Conservation (phyloP, 345 rosid genomes). For the Kernera saxatilis region DNA sequence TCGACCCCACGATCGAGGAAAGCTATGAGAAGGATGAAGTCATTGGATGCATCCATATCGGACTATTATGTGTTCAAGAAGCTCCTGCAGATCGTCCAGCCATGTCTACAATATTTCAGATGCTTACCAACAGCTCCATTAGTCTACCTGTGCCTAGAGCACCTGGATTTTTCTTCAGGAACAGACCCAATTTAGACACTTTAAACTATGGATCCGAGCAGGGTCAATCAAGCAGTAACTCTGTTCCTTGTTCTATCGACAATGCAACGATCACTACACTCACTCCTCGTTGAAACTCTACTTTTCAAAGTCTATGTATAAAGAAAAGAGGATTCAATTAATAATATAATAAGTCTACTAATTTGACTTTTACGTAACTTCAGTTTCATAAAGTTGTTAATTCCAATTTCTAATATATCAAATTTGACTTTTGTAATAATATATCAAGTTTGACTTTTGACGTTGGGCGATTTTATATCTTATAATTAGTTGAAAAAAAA, state of each 20-base stretch:
- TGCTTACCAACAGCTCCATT: conserved; percentile 31
- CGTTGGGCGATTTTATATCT: too few species aligned
- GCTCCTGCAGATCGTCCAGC: not conserved
- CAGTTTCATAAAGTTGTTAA: too few species aligned
- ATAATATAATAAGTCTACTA: too few species aligned
- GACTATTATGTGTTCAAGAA: conserved; percentile 16
- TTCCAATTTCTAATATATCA: too few species aligned
- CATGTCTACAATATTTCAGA: conserved; percentile 19
- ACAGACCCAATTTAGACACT: not conserved
- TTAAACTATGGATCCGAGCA: not conserved
- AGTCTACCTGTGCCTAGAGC: conserved; percentile 31
- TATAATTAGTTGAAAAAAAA: too few species aligned
- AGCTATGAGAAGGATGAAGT: conserved; percentile 2
- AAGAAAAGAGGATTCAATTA: too few species aligned
- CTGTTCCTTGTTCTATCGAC: conserved; percentile 1
- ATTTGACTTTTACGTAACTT: too few species aligned
- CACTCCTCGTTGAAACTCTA: conserved; percentile 11
- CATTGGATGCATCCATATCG: conserved; percentile 13
- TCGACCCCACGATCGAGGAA: not conserved
- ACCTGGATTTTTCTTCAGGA: conserved; percentile 33
- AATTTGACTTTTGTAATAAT: too few species aligned
- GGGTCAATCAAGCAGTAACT: not conserved
- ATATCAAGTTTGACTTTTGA: too few species aligned
- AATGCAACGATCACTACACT: conserved; percentile 4
- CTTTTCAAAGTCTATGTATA: too few species aligned